Evolutionary conservation across 805 yeast species (phyloP).

Genomic region (Starmerella powellii): DNA sequence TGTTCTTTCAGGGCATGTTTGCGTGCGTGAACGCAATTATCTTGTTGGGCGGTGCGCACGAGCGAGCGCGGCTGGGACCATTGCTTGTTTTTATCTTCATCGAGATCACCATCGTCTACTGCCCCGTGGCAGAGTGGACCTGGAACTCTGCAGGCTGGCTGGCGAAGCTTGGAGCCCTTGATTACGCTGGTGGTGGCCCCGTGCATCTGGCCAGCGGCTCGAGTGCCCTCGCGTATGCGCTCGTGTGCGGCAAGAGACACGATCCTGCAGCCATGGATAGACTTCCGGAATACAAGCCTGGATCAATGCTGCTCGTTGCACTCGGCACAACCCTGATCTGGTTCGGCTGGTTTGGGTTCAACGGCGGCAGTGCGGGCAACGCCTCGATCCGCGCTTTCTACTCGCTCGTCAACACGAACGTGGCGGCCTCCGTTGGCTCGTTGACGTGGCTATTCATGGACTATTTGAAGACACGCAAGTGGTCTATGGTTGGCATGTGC

Average conservation of each 20-base stretch:
- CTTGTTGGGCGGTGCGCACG: constrained; percentile 97
- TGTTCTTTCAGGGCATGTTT: constrained; percentile 93
- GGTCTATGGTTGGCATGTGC: constrained; percentile 91
- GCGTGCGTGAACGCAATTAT: constrained; percentile 86
- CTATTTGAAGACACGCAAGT: constrained; percentile 73
- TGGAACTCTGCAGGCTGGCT: constrained; percentile 96
- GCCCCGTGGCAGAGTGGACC: constrained; percentile 94
- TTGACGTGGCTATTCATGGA: constrained; percentile 90
- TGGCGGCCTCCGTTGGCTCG: constrained; percentile 91
- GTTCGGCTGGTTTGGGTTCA: constrained; percentile 99
- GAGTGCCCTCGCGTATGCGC: constrained; percentile 88
- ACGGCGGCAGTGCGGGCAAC: constrained; percentile 96
- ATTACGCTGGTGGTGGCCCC: constrained; percentile 98
- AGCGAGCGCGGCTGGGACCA: constrained; percentile 90
- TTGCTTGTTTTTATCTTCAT: constrained; percentile 88
- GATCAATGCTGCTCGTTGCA: constrained; percentile 79
- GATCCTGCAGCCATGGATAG: constrained; percentile 50
- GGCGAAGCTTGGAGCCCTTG: constrained; percentile 66
- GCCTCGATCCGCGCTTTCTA: constrained; percentile 88
- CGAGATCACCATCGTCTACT: constrained; percentile 92
- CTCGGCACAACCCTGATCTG: constrained; percentile 88
- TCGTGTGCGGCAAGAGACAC: constrained; percentile 81
- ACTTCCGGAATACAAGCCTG: constrained; percentile 86
- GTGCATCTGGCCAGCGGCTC: constrained; percentile 92
- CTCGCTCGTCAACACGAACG: constrained; percentile 82